Conservation (phyloP, 805 yeast genomes). For the Candida yuanshanica region DNA sequence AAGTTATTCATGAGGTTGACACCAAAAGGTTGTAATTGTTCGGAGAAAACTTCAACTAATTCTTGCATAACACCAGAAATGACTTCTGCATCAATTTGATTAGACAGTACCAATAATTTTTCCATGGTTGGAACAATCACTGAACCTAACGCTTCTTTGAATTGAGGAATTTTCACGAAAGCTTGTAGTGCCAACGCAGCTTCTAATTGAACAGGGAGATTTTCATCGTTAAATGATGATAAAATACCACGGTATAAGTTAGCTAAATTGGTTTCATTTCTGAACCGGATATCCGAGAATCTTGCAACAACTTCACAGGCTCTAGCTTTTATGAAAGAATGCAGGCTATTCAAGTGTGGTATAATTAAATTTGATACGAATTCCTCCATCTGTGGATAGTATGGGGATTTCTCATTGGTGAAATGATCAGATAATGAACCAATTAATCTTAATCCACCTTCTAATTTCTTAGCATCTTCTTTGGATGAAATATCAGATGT, state of each 20-base stretch:
- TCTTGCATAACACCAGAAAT: conserved; percentile 92
- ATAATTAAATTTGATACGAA: conserved; percentile 59
- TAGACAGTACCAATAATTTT: conserved; percentile 63
- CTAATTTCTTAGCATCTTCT: conserved; percentile 60
- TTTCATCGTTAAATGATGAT: conserved; percentile 32
- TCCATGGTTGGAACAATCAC: conserved; percentile 82
- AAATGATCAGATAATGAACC: conserved; percentile 66
- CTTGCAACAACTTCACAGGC: conserved; percentile 60
- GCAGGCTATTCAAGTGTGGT: conserved; percentile 61
- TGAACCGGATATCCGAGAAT: conserved; percentile 56
- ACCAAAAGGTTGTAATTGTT: conserved; percentile 88
- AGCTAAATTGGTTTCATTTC: conserved; percentile 30
- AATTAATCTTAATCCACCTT: conserved; percentile 73
- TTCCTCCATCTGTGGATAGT: conserved; percentile 56
- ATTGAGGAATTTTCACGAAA: conserved; percentile 56
- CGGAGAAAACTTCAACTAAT: conserved; percentile 82
- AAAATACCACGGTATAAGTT: conserved; percentile 42
- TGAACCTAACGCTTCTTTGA: conserved; percentile 60
- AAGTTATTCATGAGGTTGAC: conserved; percentile 57
- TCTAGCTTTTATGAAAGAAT: conserved; percentile 70
- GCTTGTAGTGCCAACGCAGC: conserved; percentile 85
- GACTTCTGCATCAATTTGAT: conserved; percentile 81
- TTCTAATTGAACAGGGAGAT: conserved; percentile 73
- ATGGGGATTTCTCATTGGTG: conserved; percentile 49
- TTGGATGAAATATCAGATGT: conserved; percentile 22